phyloP scores from a whole-genome alignment of 352 stramenopile genomes.

The Thalassiosira sp. region DNA sequence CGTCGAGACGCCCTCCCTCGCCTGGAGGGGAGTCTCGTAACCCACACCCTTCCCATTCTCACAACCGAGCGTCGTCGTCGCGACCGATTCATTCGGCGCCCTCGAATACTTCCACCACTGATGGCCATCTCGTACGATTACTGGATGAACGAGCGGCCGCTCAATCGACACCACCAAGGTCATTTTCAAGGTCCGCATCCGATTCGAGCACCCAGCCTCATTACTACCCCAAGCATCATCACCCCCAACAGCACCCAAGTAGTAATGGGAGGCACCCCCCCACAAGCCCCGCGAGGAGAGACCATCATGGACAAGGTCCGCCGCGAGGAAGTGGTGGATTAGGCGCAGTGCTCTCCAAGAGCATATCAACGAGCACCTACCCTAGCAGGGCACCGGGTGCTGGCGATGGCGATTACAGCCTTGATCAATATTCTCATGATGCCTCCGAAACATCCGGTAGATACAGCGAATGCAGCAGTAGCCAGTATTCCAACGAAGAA shows the following conservation, averaged over 20 bases:
- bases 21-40: conserved; percentile 26
- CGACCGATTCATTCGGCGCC: conserved; percentile 9
- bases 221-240: conserved; percentile 17
- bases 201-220: conserved; percentile 30
- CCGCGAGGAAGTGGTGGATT: not conserved
- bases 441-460: conserved; percentile 32
- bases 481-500: conserved; percentile 17
- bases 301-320: conserved; percentile 3
- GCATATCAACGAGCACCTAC: conserved; percentile 21
- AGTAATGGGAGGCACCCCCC: conserved; percentile 1
- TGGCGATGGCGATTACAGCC: conserved; percentile 26
- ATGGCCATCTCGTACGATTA: conserved; percentile 47
- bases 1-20: no score
- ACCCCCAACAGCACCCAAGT: conserved; percentile 8
- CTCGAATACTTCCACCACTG: conserved; percentile 13
- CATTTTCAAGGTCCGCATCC: conserved; percentile 12
- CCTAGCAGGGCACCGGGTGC: conserved; percentile 5
- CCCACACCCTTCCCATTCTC: conserved; percentile 17
- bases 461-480: conserved; percentile 34
- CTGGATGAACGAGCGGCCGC: conserved; percentile 52
- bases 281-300: conserved; percentile 1
- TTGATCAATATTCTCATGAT: conserved; percentile 54
- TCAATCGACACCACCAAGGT: conserved; percentile 30
- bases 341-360: conserved; percentile 11
- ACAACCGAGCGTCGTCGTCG: not conserved